These are phyloP conservation scores for Epichloe sylvatica DNA, from an alignment of 2,329 filamentous ascomycete species.

Conservation along the genomic window DNA sequence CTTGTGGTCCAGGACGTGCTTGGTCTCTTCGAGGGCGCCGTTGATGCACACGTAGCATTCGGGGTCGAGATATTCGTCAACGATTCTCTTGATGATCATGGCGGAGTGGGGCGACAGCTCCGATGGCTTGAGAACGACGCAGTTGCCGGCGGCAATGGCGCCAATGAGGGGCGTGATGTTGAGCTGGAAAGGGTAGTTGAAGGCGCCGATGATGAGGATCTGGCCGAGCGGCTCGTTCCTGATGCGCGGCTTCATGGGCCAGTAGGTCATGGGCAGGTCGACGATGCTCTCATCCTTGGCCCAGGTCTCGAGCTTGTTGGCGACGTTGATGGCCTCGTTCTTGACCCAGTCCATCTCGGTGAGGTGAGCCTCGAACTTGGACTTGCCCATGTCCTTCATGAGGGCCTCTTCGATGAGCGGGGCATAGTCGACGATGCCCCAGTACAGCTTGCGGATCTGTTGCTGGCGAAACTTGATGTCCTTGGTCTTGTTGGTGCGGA, in stretches of 20 bases:
- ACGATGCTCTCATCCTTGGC: conserved; percentile 64
- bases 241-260: conserved; percentile 58
- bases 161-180: conserved; percentile 67
- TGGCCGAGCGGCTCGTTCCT: conserved; percentile 78
- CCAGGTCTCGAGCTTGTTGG: conserved; percentile 68
- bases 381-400: conserved; percentile 65
- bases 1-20: conserved; percentile 68
- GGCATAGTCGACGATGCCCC: conserved; percentile 71
- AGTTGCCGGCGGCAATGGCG: conserved; percentile 85
- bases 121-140: conserved; percentile 79
- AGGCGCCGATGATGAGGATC: conserved; percentile 77
- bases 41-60: conserved; percentile 67
- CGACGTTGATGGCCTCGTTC: conserved; percentile 67
- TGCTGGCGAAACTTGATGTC: conserved; percentile 65
- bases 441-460: conserved; percentile 90
- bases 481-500: conserved; percentile 67
- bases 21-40: conserved; percentile 67
- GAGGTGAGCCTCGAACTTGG: conserved; percentile 57
- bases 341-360: conserved; percentile 66
- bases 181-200: conserved; percentile 86
- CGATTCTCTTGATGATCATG: conserved; percentile 64
- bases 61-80: conserved; percentile 63
- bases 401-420: conserved; percentile 61
- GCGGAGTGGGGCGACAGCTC: conserved; percentile 67
- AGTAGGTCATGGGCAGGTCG: conserved; percentile 56